Evolutionary conservation across 805 yeast species (phyloP).

Genomic region (Yamadazyma philogaea): DNA sequence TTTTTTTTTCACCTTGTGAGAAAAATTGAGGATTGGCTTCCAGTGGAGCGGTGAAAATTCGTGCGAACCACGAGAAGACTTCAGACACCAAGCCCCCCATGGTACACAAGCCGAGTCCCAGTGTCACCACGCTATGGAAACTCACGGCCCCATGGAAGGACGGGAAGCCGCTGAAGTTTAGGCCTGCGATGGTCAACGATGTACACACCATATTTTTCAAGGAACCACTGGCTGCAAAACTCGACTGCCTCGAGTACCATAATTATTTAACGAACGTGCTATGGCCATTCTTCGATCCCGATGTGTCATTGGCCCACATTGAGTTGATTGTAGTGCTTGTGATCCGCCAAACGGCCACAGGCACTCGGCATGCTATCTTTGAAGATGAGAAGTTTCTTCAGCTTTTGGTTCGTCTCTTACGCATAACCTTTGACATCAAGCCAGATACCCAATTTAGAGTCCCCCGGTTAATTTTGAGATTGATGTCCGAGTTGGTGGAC

Average conservation of each 20-base stretch:
- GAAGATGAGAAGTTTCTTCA: constrained; percentile 19
- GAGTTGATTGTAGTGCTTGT: constrained; percentile 28
- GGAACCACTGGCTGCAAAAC: constrained; percentile 2
- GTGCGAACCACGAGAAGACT: neutral
- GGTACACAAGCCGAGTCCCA: neutral
- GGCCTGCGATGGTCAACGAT: neutral
- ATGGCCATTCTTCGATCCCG: constrained; percentile 42
- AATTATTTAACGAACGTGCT: constrained; percentile 19
- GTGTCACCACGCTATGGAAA: neutral
- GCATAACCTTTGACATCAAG: constrained; percentile 17
- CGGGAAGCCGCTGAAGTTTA: constrained; percentile 18
- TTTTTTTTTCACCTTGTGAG: too few relatives aligned
- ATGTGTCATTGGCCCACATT: constrained; percentile 39
- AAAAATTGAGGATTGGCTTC: neutral
- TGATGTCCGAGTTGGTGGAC: constrained; percentile 10
- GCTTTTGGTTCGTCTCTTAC: constrained; percentile 20
- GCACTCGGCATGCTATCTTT: constrained; percentile 8
- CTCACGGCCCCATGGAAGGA: constrained; percentile 11
- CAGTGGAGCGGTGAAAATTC: neutral
- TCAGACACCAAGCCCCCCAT: neutral
- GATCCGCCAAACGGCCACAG: constrained; percentile 13
- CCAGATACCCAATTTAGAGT: constrained; percentile 16
- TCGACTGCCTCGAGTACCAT: neutral
- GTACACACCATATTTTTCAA: constrained; percentile 1
- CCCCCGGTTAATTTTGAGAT: constrained; percentile 14